Evolutionary conservation across 306 rosid genomes (phyloP).

Genomic region (Canavalia gladiata): DNA sequence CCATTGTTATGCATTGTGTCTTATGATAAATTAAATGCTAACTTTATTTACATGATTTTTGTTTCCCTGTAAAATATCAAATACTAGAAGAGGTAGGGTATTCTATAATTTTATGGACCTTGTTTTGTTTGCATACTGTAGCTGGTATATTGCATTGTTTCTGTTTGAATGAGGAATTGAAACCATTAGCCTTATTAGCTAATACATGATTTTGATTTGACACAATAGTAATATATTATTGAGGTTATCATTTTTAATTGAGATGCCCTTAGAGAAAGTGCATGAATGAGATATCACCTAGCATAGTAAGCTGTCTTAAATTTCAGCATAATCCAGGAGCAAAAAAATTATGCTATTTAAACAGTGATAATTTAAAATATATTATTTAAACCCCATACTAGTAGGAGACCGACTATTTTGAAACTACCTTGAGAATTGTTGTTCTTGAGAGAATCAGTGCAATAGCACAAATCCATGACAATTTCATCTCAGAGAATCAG

Average conservation of each 20-base stretch:
- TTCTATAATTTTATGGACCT: neutral
- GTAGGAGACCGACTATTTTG: no score
- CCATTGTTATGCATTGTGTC: neutral
- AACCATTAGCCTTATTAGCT: neutral
- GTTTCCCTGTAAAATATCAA: neutral
- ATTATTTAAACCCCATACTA: no score
- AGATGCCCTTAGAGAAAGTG: neutral
- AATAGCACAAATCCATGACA: no score
- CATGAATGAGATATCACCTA: no score
- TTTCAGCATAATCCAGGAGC: no score
- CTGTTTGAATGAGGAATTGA: neutral
- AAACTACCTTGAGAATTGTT: no score
- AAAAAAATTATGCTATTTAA: no score
- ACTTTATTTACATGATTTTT: neutral
- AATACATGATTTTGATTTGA: neutral
- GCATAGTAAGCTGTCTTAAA: no score
- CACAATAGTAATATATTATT: neutral
- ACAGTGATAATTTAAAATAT: no score
- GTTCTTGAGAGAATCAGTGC: no score
- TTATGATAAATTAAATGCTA: neutral
- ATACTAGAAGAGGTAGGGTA: neutral
- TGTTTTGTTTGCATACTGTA: neutral
- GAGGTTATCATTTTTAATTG: neutral
- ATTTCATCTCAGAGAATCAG: no score
- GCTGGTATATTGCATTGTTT: neutral